Percentiles rank a stretch among this genome's conserved stretches.
Conservation (phyloP, 2,329 filamentous ascomycete genomes). For the Cadophora sp. region DNA sequence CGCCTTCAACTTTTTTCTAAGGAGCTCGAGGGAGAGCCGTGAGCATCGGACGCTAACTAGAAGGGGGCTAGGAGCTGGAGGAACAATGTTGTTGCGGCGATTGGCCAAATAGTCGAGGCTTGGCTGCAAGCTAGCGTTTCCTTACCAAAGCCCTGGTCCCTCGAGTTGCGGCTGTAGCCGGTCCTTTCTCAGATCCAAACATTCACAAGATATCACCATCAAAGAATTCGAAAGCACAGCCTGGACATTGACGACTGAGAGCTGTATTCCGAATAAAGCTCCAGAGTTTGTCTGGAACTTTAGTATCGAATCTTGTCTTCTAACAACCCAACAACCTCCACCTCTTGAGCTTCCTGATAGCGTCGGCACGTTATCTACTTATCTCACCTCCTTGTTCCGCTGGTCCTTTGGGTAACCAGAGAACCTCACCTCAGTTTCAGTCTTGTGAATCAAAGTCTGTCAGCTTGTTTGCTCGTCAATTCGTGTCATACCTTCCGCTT, state of each 20-base stretch:
- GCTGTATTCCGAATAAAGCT: not conserved
- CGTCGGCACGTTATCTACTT: slow-evolving; percentile 9
- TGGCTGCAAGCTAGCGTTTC: slow-evolving; percentile 17
- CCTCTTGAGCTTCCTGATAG: not conserved
- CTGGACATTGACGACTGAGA: not conserved
- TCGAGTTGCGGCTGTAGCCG: slow-evolving; percentile 4
- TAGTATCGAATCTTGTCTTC: not conserved
- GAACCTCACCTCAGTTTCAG: not conserved
- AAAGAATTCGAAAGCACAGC: not conserved
- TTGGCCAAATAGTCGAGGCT: slow-evolving; percentile 15
- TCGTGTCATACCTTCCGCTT: slow-evolving; percentile 8
- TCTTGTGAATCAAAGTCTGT: not conserved
- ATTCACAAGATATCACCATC: not conserved
- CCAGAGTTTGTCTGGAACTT: too few relatives aligned
- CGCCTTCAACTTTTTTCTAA: slow-evolving; percentile 30
- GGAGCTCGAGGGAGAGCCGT: slow-evolving; percentile 25
- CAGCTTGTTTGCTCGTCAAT: not conserved
- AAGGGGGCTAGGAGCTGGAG: not conserved
- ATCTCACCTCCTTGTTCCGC: not conserved
- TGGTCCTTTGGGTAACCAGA: not conserved
- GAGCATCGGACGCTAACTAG: not conserved
- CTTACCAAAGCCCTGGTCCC: not conserved
- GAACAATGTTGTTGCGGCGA: not conserved
- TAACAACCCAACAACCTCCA: not conserved
- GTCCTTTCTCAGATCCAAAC: not conserved